Evolutionary conservation across 139 green algal genomes (phyloP).

Genomic region (Mychonastes homosphaera): DNA sequence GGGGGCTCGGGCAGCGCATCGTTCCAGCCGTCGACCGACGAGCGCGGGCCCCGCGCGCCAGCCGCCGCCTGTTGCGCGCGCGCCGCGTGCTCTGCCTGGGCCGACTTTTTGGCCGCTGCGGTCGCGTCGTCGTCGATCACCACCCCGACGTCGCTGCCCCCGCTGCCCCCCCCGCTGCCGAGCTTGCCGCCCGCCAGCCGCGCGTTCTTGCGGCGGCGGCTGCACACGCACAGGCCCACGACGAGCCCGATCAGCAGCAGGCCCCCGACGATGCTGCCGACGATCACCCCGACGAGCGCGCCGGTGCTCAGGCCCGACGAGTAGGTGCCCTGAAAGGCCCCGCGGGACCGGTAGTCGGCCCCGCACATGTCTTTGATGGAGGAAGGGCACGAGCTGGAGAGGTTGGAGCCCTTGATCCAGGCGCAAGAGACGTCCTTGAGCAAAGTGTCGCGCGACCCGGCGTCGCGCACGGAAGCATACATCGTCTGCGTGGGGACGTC

Average conservation of each 20-base stretch:
- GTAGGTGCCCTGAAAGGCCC: background rate
- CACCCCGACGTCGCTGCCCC: too few relatives aligned
- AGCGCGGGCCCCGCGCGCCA: too few relatives aligned
- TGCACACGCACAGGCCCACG: constrained; percentile 12
- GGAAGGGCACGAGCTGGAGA: background rate
- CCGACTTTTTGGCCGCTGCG: too few relatives aligned
- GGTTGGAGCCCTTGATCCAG: constrained; percentile 13
- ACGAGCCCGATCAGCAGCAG: constrained; percentile 4
- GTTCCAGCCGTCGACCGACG: too few relatives aligned
- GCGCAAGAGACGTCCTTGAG: constrained; percentile 15
- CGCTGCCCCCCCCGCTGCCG: too few relatives aligned
- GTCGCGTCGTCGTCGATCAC: too few relatives aligned
- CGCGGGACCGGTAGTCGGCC: constrained; percentile 5
- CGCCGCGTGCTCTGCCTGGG: too few relatives aligned
- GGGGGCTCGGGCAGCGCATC: too few relatives aligned
- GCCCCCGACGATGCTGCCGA: constrained; percentile 11
- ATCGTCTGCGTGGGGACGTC: constrained; percentile 8
- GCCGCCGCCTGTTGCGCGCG: too few relatives aligned
- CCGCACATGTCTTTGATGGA: constrained; percentile 8
- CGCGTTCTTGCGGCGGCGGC: too few relatives aligned
- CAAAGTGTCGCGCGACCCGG: background rate
- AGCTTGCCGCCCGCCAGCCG: too few relatives aligned
- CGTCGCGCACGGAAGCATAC: constrained; percentile 10
- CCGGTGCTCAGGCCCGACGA: background rate
- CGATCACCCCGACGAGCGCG: constrained; percentile 6